phyloP scores from a whole-genome alignment of 2,329 filamentous ascomycete genomes.

The Furcasterigmium furcatum region DNA sequence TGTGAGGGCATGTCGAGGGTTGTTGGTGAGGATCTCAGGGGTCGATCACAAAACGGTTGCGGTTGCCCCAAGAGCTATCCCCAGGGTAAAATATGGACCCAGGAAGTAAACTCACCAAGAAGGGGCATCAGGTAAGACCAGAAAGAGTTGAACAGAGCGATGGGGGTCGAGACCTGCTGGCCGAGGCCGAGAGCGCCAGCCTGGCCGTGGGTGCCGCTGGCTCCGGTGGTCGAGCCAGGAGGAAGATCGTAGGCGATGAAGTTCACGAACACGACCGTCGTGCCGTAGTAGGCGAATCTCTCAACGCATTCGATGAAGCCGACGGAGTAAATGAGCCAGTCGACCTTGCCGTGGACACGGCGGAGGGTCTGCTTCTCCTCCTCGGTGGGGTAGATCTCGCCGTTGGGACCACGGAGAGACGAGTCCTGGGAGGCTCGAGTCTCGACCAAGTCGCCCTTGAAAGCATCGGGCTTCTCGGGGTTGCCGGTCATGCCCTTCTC shows the following conservation, averaged over 20 bases:
- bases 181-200: slow-evolving; percentile 15
- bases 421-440: background rate
- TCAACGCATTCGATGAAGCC: slow-evolving; percentile 64
- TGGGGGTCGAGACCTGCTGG: slow-evolving; percentile 9
- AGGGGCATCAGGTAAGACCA: slow-evolving; percentile 19
- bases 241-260: slow-evolving; percentile 57
- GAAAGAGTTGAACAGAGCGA: slow-evolving; percentile 12
- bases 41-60: background rate
- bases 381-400: slow-evolving; percentile 45
- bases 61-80: too few relatives aligned
- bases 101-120: slow-evolving; percentile 10
- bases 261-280: slow-evolving; percentile 56
- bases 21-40: too few relatives aligned
- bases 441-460: slow-evolving; percentile 1
- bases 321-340: slow-evolving; percentile 54
- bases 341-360: slow-evolving; percentile 50
- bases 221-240: slow-evolving; percentile 45
- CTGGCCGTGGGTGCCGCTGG: slow-evolving; percentile 23
- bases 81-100: too few relatives aligned
- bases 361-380: slow-evolving; percentile 49
- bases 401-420: slow-evolving; percentile 3
- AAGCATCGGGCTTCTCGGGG: background rate
- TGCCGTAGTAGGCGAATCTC: slow-evolving; percentile 63
- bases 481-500: slow-evolving; percentile 6
- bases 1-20: too few relatives aligned